These are phyloP conservation scores for Metschnikowia colocasiae DNA, from an alignment of 805 yeast genomes.

Conservation along the genomic window DNA sequence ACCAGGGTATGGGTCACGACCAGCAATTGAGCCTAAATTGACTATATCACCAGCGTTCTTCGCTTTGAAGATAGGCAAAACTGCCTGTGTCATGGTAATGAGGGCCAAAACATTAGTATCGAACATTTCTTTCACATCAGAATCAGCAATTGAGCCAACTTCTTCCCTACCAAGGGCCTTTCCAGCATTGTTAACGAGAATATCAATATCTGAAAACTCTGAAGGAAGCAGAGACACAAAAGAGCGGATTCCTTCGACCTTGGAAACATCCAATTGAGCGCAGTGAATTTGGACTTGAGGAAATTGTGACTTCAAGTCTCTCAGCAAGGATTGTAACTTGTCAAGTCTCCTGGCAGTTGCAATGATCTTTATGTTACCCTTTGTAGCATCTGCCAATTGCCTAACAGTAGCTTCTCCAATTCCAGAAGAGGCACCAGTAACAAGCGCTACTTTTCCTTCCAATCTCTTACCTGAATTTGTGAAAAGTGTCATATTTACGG, in stretches of 20 bases:
- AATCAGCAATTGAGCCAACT: slow-evolving; percentile 63
- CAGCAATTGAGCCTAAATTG: slow-evolving; percentile 75
- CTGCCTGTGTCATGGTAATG: slow-evolving; percentile 76
- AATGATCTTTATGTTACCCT: slow-evolving; percentile 66
- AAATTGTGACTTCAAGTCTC: slow-evolving; percentile 44
- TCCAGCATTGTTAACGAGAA: slow-evolving; percentile 71
- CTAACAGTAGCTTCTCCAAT: slow-evolving; percentile 94
- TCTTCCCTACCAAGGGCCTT: slow-evolving; percentile 73
- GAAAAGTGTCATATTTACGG: background rate
- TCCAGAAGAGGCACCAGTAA: slow-evolving; percentile 95
- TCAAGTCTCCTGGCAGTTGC: slow-evolving; percentile 77
- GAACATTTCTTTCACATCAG: slow-evolving; percentile 72
- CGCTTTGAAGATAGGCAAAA: slow-evolving; percentile 65
- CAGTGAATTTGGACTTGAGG: slow-evolving; percentile 57
- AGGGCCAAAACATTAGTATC: slow-evolving; percentile 85
- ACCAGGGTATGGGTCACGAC: slow-evolving; percentile 75
- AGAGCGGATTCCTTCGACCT: slow-evolving; percentile 40
- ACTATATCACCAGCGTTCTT: slow-evolving; percentile 72
- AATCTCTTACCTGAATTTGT: slow-evolving; percentile 74
- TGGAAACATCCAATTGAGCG: slow-evolving; percentile 44
- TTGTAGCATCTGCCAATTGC: slow-evolving; percentile 77
- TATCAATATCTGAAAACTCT: slow-evolving; percentile 61
- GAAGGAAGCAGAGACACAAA: slow-evolving; percentile 54
- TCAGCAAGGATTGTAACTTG: slow-evolving; percentile 48
- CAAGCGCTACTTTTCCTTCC: slow-evolving; percentile 71